Conservation (phyloP, 805 yeast genomes). For the Candida alai region DNA sequence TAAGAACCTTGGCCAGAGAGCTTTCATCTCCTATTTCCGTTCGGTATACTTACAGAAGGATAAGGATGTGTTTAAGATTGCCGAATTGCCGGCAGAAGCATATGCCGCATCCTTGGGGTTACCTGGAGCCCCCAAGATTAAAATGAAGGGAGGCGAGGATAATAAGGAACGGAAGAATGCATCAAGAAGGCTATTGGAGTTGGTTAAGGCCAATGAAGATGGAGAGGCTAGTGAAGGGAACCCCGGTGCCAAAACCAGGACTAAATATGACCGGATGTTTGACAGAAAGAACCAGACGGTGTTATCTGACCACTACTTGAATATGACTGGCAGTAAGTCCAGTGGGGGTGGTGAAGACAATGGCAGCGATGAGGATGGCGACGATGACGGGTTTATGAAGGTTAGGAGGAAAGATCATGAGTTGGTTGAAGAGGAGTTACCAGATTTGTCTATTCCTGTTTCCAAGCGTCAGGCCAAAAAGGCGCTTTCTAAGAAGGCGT, state of each 20-base stretch:
- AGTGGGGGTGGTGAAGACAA: too few relatives aligned
- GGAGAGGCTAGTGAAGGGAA: slow-evolving; percentile 47
- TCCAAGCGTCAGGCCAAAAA: slow-evolving; percentile 83
- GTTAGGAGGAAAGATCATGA: slow-evolving; percentile 78
- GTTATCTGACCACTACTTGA: slow-evolving; percentile 81
- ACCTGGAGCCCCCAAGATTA: slow-evolving; percentile 94
- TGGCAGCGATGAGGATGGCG: slow-evolving; percentile 33
- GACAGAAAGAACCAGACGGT: slow-evolving; percentile 92
- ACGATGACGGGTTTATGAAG: slow-evolving; percentile 72
- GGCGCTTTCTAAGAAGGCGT: slow-evolving; percentile 81
- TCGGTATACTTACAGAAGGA: slow-evolving; percentile 85
- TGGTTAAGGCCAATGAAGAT: slow-evolving; percentile 49
- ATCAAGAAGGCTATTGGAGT: slow-evolving; percentile 61
- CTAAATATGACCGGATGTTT: slow-evolving; percentile 93
- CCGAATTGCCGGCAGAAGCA: slow-evolving; percentile 72
- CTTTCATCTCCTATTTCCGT: slow-evolving; percentile 86
- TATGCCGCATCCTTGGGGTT: slow-evolving; percentile 87
- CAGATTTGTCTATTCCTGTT: slow-evolving; percentile 57
- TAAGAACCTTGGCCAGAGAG: slow-evolving; percentile 92
- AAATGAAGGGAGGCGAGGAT: slow-evolving; percentile 53
- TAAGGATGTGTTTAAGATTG: slow-evolving; percentile 77
- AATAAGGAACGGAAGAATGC: slow-evolving; percentile 76
- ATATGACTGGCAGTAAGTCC: slow-evolving; percentile 51
- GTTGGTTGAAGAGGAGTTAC: slow-evolving; percentile 59
- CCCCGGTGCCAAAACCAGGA: slow-evolving; percentile 54